phyloP scores from a whole-genome alignment of 495 filamentous ascomycete species.

The Talaromyces nanjingensis region DNA sequence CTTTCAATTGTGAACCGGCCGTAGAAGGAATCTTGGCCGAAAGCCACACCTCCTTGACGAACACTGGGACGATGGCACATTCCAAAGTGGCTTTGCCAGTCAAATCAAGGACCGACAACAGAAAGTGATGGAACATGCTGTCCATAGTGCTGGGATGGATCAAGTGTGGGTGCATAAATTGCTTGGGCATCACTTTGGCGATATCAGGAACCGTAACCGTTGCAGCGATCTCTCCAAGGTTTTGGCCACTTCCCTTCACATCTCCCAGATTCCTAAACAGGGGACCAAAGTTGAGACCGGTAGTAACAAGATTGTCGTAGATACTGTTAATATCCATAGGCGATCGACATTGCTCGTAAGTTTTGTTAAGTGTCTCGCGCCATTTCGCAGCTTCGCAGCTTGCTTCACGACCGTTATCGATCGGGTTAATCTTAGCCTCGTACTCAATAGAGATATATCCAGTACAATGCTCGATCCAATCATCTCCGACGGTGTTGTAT shows the following conservation, averaged over 20 bases:
- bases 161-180: constrained; percentile 21
- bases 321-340: constrained; percentile 14
- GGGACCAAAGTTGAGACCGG: constrained; percentile 13
- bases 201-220: constrained; percentile 22
- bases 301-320: constrained; percentile 17
- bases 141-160: constrained; percentile 35
- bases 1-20: constrained; percentile 12
- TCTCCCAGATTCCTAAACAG: constrained; percentile 15
- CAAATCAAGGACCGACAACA: constrained; percentile 17
- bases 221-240: constrained; percentile 12
- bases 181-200: constrained; percentile 21
- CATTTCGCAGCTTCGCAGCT: not conserved
- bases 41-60: constrained; percentile 23
- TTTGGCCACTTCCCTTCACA: constrained; percentile 8
- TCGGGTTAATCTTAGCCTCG: not conserved
- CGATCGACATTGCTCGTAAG: constrained; percentile 10
- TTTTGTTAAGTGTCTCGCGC: not conserved
- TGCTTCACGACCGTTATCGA: not conserved
- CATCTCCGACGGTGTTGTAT: constrained; percentile 23
- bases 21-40: constrained; percentile 18
- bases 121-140: constrained; percentile 27
- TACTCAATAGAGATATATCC: constrained; percentile 10
- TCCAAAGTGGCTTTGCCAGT: constrained; percentile 16
- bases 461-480: constrained; percentile 18
- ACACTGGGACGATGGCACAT: constrained; percentile 18